Evolutionary conservation across 176 grass and related monocot species (phyloP).

Genomic region (Panicum miliaceum): DNA sequence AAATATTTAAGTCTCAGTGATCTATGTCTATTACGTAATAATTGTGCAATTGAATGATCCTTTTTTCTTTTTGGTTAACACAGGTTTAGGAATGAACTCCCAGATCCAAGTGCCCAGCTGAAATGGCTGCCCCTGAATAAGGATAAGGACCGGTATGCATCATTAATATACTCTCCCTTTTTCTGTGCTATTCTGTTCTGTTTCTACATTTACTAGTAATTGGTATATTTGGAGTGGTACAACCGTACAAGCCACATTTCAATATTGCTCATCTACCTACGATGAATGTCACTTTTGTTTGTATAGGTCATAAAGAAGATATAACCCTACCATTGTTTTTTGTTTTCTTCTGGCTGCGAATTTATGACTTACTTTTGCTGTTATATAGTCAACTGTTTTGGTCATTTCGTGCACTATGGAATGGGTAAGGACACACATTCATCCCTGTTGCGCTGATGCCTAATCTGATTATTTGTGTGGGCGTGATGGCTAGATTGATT

Average conservation of each 20-base stretch:
- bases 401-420: background rate
- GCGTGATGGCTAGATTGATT: background rate
- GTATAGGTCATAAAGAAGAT: background rate
- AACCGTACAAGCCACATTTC: conserved; percentile 13
- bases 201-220: background rate
- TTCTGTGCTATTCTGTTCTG: conserved; percentile 16
- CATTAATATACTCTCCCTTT: conserved; percentile 2
- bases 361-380: conserved; percentile 15
- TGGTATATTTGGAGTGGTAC: conserved; percentile 14
- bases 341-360: conserved; percentile 7
- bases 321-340: conserved; percentile 10
- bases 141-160: conserved; percentile 84
- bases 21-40: conserved; percentile 22
- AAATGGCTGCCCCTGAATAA: conserved; percentile 90
- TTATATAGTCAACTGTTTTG: conserved; percentile 1
- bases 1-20: background rate
- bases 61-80: conserved; percentile 28
- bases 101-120: conserved; percentile 77
- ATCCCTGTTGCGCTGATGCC: conserved; percentile 21
- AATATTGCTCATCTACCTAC: background rate
- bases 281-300: background rate
- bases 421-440: conserved; percentile 6
- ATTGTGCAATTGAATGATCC: conserved; percentile 25
- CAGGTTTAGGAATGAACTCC: conserved; percentile 97
- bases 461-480: conserved; percentile 16